Conservation (phyloP, 805 yeast species). For the Lipomyces spencermartinsiae region DNA sequence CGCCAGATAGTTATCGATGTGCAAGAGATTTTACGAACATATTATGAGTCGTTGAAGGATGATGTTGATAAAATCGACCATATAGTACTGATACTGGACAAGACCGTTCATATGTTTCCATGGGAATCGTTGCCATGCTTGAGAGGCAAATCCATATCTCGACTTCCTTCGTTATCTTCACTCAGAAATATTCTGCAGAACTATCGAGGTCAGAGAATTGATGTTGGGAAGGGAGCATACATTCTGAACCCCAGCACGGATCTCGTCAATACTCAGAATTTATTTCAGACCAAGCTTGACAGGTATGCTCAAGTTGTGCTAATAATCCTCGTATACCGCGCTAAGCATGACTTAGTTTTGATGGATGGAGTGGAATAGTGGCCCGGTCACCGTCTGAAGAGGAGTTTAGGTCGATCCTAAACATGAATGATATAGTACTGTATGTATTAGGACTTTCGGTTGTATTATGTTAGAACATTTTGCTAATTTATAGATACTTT, state of each 20-base stretch:
- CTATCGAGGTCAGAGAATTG: conserved; percentile 5
- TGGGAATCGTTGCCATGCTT: conserved; percentile 84
- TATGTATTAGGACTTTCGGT: conserved; percentile 49
- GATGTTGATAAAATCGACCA: conserved; percentile 51
- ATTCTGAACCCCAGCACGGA: conserved; percentile 86
- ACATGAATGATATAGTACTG: conserved; percentile 59
- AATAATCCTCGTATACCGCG: not conserved
- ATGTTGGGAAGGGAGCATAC: conserved; percentile 53
- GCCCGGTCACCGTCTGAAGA: conserved; percentile 66
- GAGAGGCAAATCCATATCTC: conserved; percentile 61
- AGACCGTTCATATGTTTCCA: conserved; percentile 72
- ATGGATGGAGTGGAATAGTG: conserved; percentile 60
- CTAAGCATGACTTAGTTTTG: conserved; percentile 17
- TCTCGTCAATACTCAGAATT: conserved; percentile 66
- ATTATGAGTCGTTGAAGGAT: conserved; percentile 24
- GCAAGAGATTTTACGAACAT: conserved; percentile 48
- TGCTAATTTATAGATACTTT: conserved; percentile 44
- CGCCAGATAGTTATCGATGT: conserved; percentile 55
- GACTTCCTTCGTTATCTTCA: conserved; percentile 71
- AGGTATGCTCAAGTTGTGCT: conserved; percentile 9
- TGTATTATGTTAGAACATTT: not conserved
- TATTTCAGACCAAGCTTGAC: conserved; percentile 51
- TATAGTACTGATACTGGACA: conserved; percentile 71
- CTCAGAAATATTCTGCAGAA: conserved; percentile 51
- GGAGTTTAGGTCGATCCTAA: conserved; percentile 55